phyloP scores from a whole-genome alignment of 352 stramenopile genomes.

The Phytophthora sp. region DNA sequence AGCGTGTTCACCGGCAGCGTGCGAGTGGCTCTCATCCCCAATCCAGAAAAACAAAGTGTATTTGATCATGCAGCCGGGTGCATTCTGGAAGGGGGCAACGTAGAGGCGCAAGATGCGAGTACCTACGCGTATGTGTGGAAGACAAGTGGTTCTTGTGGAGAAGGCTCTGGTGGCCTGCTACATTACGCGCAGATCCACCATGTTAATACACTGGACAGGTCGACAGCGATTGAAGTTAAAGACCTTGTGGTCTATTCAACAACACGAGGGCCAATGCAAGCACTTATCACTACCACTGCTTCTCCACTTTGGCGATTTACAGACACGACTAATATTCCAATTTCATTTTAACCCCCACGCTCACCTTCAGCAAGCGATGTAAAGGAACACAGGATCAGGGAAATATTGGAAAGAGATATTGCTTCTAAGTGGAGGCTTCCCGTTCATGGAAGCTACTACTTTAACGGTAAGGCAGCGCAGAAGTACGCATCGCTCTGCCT shows the following conservation, averaged over 20 bases:
- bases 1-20: slow-evolving; percentile 21
- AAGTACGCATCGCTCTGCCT: slow-evolving; percentile 47
- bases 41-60: slow-evolving; percentile 12
- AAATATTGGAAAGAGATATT: slow-evolving; percentile 33
- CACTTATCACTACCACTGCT: slow-evolving; percentile 29
- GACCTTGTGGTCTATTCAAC: slow-evolving; percentile 35
- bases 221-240: slow-evolving; percentile 26
- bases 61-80: slow-evolving; percentile 35
- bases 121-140: slow-evolving; percentile 53
- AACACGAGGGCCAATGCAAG: slow-evolving; percentile 48
- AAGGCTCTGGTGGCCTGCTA: slow-evolving; percentile 30
- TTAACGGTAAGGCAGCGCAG: slow-evolving; percentile 40
- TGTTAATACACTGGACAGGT: slow-evolving; percentile 43
- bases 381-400: slow-evolving; percentile 21
- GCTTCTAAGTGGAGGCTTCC: slow-evolving; percentile 21
- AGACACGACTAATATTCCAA: slow-evolving; percentile 32
- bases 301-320: slow-evolving; percentile 38
- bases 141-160: slow-evolving; percentile 42
- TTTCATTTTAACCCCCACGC: slow-evolving; percentile 41
- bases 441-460: slow-evolving; percentile 40
- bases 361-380: slow-evolving; percentile 9
- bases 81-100: slow-evolving; percentile 39
- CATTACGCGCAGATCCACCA: slow-evolving; percentile 58
- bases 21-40: slow-evolving; percentile 23
- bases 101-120: slow-evolving; percentile 33